Percentiles rank a stretch among this genome's conserved stretches.
phyloP scores from a whole-genome alignment of 306 rosid genomes.

The Alnus glutinosa region DNA sequence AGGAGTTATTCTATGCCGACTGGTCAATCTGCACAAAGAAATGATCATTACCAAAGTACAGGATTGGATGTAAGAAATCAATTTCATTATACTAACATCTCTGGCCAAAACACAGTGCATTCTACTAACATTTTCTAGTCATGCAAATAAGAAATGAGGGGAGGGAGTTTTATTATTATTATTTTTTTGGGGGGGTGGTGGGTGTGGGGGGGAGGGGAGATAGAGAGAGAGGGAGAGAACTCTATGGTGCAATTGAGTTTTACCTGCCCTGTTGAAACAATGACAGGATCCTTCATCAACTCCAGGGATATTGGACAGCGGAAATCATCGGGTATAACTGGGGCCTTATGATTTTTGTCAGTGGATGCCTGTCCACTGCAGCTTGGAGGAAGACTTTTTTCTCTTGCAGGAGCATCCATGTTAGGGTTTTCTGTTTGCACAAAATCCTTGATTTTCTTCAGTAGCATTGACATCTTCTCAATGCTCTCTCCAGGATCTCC shows the following conservation, averaged over 20 bases:
- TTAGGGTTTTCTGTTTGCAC: slow-evolving; percentile 77
- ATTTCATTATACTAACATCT: slow-evolving; percentile 23
- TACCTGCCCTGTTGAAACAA: slow-evolving; percentile 99
- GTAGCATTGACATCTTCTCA: slow-evolving; percentile 79
- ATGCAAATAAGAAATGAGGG: slow-evolving; percentile 11
- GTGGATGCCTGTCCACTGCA: slow-evolving; percentile 46
- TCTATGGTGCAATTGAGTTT: slow-evolving; percentile 11
- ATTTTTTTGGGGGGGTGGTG: too few species aligned
- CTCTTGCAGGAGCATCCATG: slow-evolving; percentile 46
- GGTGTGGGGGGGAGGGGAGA: too few species aligned
- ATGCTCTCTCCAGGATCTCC: slow-evolving; percentile 90
- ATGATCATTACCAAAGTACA: slow-evolving; percentile 6
- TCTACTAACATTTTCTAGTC: slow-evolving; percentile 21
- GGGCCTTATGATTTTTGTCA: slow-evolving; percentile 53
- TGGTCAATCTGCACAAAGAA: slow-evolving; percentile 2
- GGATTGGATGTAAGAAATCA: slow-evolving; percentile 22
- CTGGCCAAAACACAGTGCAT: slow-evolving; percentile 4
- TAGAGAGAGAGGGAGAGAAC: slow-evolving; percentile 7
- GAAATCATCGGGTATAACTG: slow-evolving; percentile 83
- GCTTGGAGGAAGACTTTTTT: slow-evolving; percentile 44
- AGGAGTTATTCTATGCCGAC: slow-evolving; percentile 2
- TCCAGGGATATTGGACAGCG: slow-evolving; percentile 96
- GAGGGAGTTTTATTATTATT: too few species aligned
- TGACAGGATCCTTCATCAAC: slow-evolving; percentile 94
- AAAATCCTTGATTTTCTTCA: slow-evolving; percentile 80